These are phyloP conservation scores for Alternaria rosae DNA, from an alignment of 2,329 filamentous ascomycete species.

Conservation along the genomic window DNA sequence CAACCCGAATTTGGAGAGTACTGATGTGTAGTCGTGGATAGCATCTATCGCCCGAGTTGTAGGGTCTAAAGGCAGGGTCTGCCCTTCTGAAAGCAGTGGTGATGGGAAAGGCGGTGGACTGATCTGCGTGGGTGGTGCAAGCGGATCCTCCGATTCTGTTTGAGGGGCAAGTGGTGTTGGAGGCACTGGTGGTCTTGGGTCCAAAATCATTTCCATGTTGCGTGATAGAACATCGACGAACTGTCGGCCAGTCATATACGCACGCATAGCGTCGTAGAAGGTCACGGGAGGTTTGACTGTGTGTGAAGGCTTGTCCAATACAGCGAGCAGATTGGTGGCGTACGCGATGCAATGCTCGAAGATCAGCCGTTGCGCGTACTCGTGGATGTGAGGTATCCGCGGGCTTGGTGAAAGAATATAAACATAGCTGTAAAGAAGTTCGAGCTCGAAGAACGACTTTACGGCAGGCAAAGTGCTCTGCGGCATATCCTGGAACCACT, in stretches of 20 bases:
- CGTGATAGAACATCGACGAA: constrained; percentile 64
- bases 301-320: constrained; percentile 62
- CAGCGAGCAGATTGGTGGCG: constrained; percentile 73
- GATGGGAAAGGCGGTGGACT: constrained; percentile 45
- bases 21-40: constrained; percentile 57
- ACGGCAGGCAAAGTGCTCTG: constrained; percentile 69
- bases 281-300: constrained; percentile 74
- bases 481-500: constrained; percentile 83
- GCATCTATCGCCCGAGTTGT: constrained; percentile 54
- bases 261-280: constrained; percentile 85
- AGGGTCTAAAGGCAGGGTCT: constrained; percentile 39
- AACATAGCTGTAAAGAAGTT: constrained; percentile 88
- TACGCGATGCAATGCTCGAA: constrained; percentile 90
- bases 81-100: constrained; percentile 34
- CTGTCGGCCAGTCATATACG: constrained; percentile 72
- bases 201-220: constrained; percentile 58
- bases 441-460: constrained; percentile 81
- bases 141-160: constrained; percentile 45
- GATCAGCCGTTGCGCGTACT: constrained; percentile 80
- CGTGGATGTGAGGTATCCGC: constrained; percentile 73
- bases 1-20: constrained; percentile 56
- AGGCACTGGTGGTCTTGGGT: constrained; percentile 52
- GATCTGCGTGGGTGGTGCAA: constrained; percentile 40
- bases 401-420: constrained; percentile 86
- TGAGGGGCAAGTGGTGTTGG: constrained; percentile 42